Evolutionary conservation across 768 basidiomycete genomes (phyloP).

Genomic region (Fibroporia radiculosa): DNA sequence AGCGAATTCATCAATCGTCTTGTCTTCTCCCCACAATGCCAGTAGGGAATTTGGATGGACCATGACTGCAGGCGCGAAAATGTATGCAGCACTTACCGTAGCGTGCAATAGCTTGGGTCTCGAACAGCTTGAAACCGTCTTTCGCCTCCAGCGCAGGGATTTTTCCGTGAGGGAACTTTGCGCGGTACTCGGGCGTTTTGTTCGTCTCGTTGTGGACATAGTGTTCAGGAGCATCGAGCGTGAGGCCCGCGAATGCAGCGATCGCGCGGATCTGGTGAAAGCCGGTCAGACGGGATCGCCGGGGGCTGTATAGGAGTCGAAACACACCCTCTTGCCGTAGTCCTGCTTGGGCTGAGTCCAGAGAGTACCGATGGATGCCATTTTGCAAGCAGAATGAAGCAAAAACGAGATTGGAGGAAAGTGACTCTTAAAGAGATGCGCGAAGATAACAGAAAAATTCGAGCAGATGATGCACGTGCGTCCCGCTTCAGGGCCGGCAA

Average conservation of each 20-base stretch:
- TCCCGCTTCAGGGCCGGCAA: slow-evolving; percentile 4
- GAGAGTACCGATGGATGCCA: slow-evolving; percentile 57
- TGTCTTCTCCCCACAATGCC: too few relatives aligned
- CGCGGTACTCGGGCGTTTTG: slow-evolving; percentile 58
- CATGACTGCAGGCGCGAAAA: neutral
- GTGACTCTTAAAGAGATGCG: too few relatives aligned
- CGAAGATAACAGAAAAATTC: slow-evolving; percentile 4
- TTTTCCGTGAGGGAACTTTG: slow-evolving; percentile 77
- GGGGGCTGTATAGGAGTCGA: neutral
- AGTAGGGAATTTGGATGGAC: neutral
- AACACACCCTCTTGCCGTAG: slow-evolving; percentile 41
- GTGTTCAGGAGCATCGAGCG: slow-evolving; percentile 41
- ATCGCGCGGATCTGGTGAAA: slow-evolving; percentile 39
- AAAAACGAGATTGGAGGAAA: neutral
- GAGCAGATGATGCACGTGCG: neutral
- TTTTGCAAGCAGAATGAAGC: slow-evolving; percentile 15
- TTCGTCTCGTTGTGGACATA: slow-evolving; percentile 63
- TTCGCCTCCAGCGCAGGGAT: slow-evolving; percentile 74
- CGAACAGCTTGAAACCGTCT: slow-evolving; percentile 75
- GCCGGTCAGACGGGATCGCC: neutral
- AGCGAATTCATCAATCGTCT: neutral
- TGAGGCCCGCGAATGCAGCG: slow-evolving; percentile 53
- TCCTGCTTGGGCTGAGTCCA: slow-evolving; percentile 39
- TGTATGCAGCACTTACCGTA: slow-evolving; percentile 78
- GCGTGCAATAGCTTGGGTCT: slow-evolving; percentile 73